Percentiles rank a stretch among this genome's conserved stretches.
Evolutionary conservation across 2,329 filamentous ascomycete species (phyloP).

Genomic region (Keithomyces neogunnii): DNA sequence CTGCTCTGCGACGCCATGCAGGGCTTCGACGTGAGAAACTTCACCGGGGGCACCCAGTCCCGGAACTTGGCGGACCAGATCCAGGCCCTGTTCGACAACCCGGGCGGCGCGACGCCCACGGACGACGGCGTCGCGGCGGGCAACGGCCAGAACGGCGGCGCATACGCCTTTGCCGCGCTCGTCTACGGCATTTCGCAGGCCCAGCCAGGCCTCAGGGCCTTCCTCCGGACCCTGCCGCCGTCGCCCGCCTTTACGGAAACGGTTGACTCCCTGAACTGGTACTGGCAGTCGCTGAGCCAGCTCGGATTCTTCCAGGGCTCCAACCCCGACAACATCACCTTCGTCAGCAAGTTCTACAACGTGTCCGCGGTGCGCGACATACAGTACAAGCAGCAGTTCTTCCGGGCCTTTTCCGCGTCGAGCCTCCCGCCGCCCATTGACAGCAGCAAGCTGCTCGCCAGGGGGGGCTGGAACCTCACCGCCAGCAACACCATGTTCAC

Average conservation of each 20-base stretch:
- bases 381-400: neutral
- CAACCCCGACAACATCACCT: constrained; percentile 7
- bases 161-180: constrained; percentile 6
- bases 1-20: neutral
- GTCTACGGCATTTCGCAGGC: constrained; percentile 7
- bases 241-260: constrained; percentile 18
- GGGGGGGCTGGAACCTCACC: constrained; percentile 19
- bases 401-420: neutral
- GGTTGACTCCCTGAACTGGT: constrained; percentile 10
- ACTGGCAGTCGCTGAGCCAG: constrained; percentile 9
- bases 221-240: neutral
- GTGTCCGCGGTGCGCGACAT: neutral
- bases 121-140: constrained; percentile 4
- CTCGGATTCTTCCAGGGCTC: constrained; percentile 10
- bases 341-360: neutral
- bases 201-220: neutral
- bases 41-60: neutral
- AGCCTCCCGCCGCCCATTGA: constrained; percentile 2
- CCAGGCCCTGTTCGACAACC: neutral
- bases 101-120: neutral
- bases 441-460: constrained; percentile 29
- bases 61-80: neutral
- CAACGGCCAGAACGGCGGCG: constrained; percentile 3
- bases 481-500: constrained; percentile 18
- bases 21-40: neutral